These are phyloP conservation scores for Hirsutella minnesotensis DNA, from an alignment of 2,329 filamentous ascomycete species.

Conservation along the genomic window DNA sequence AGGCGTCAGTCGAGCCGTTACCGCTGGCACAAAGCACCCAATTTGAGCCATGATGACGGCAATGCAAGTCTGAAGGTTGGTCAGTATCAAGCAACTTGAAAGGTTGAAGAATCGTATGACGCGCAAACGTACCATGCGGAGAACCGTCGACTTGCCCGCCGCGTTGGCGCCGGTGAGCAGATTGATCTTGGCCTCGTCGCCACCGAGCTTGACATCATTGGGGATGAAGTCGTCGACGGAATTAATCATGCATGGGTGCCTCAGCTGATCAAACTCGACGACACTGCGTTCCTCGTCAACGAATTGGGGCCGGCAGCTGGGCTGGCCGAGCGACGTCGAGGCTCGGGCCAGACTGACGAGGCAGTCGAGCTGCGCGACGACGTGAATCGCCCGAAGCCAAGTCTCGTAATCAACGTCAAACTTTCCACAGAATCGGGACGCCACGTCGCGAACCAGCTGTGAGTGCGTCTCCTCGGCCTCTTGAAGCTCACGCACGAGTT, in stretches of 20 bases:
- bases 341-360: conserved; percentile 86
- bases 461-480: conserved; percentile 90
- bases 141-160: conserved; percentile 89
- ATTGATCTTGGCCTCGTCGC: conserved; percentile 69
- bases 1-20: conserved; percentile 72
- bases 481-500: conserved; percentile 75
- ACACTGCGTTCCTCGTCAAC: conserved; percentile 74
- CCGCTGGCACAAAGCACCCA: conserved; percentile 81
- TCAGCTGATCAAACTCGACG: conserved; percentile 83
- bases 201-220: conserved; percentile 83
- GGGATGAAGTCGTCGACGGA: conserved; percentile 91
- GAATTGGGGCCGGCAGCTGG: conserved; percentile 81
- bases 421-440: conserved; percentile 68
- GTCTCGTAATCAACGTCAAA: conserved; percentile 79
- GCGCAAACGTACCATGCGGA: conserved; percentile 64
- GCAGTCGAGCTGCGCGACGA: conserved; percentile 88
- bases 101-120: not conserved
- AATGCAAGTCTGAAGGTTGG: conserved; percentile 60
- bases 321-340: conserved; percentile 70
- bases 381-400: conserved; percentile 83
- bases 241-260: conserved; percentile 88
- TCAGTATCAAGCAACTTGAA: not conserved
- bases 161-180: conserved; percentile 93
- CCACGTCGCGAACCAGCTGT: conserved; percentile 81
- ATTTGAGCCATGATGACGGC: conserved; percentile 97